Evolutionary conservation across 345 rosid species (phyloP).

Genomic region (Alliaria petiolata): DNA sequence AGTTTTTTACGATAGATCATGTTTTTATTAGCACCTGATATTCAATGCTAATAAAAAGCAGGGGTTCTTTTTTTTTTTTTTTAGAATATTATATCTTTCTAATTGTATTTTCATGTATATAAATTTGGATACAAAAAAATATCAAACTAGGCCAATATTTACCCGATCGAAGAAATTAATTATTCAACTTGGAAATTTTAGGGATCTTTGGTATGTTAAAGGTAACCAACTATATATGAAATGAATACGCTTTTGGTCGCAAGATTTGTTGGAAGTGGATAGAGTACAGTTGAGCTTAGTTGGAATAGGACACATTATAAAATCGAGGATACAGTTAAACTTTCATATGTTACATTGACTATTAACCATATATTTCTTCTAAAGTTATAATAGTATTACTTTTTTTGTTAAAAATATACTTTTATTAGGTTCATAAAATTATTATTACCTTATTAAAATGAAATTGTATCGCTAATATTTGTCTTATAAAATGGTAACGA

Average conservation of each 20-base stretch:
- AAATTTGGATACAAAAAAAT: not conserved
- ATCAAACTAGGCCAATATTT: not conserved
- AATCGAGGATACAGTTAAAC: conserved; percentile 16
- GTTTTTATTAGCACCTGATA: not conserved
- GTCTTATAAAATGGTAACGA: not conserved
- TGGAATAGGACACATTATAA: not conserved
- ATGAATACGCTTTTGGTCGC: conserved; percentile 4
- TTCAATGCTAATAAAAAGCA: no score
- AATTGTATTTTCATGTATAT: not conserved
- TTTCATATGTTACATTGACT: conserved; percentile 21
- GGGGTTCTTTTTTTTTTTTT: no score
- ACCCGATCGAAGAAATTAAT: not conserved
- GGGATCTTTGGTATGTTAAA: not conserved
- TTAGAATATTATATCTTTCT: no score
- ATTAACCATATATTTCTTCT: conserved; percentile 2
- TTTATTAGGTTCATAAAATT: not conserved
- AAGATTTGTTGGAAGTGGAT: conserved; percentile 26
- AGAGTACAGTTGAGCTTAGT: conserved; percentile 7
- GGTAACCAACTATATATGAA: not conserved
- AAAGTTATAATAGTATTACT: not conserved
- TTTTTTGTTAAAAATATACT: not conserved
- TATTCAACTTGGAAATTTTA: not conserved
- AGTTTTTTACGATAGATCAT: no score
- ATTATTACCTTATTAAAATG: not conserved
- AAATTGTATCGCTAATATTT: not conserved